Base-by-base conservation (phyloP, 805 yeast species). In the Peterozyma toletana region DNA sequence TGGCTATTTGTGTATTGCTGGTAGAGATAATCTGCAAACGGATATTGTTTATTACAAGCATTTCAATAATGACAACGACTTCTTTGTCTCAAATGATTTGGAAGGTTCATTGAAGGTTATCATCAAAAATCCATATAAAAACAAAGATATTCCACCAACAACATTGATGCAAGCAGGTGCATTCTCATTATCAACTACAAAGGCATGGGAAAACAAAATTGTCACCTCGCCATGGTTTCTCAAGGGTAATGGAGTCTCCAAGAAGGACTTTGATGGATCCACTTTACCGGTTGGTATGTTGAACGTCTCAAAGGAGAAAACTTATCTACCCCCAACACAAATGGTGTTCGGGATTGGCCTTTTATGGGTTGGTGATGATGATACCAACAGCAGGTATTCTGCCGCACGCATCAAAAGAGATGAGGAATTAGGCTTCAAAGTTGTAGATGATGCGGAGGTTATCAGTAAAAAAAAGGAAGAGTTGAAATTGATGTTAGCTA, bases 121-220 rank as follows among this genome's bases (percentile, higher is more conserved):
- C 57, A 72, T 93, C 37, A 83, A 86, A 57, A 89, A 89, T 56
- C 95, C 91, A 2, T 76, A 73, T 48, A 76, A 75, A 42, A 80
- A 81, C 31, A 82, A 80, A 48, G 77, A 70, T 16, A 66, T 91
- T 5, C 91, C 97, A 0, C 97, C 97, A 1, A 75, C 89, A 9
- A 83, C 98, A 0, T 67, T 91, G 45, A 70, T 80, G 58, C 99
- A 93, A 60, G 96, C 98, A 1, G 96, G 96, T 11, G 75, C 86
- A 5, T 83, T 83, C 50, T 76, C 95, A n/a, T 71, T 88, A 49
- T 75, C 90, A 17, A 73, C 91, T 0, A 83, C 96, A 9, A 79
- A 75, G 36, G 96, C 96, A 0, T 93, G 99, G 99, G 90, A 83
- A 35, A 76, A 83, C 42, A 91, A 90, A 58, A 72, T 83, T 30